Base-by-base conservation (phyloP, 2,329 filamentous ascomycete genomes). In the Ambrosiella xylebori region DNA sequence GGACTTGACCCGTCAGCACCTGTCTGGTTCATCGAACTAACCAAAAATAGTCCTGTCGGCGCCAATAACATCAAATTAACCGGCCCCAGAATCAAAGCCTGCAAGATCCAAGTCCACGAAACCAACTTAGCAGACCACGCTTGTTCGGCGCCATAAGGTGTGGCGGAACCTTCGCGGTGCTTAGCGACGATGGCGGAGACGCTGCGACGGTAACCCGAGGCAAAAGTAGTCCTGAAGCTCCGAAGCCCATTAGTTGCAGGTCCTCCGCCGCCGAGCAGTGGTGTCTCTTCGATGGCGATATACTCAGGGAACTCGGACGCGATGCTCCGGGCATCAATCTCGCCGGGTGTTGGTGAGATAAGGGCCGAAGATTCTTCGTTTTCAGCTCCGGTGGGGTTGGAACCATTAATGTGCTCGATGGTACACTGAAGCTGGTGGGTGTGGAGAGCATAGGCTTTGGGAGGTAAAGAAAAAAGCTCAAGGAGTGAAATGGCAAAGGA, bases 51-150 rank as follows among this genome's bases (percentile, higher is more conserved):
- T 1, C 79, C 85, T 35, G 90, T 75, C 65, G 95, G 88, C 1
- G 83, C 87, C 13, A 87, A 71, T 17, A 97, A 68, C 61, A 93
- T 83, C 51, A 95, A 73, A 53, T 84, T 80, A 56, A 95, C 79
- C 0, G 90, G 89, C 0, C 81, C 86, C 8, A 94, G 72, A 13
- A 96, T 67, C 2, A 97, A 72, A 63, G 96, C 84, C 65, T 98
- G 90, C 15, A 95, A 64, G 47, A 93, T 69, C 93, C 93, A 98
- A 15, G 86, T 82, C 85, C 86, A 96, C 50, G 77, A 80, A 1
- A 88, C 88, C 57, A 97, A 72, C 41, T 77, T 77, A 3, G 78
- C 78, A 56, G 88, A 95, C 93, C 93, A 98, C 12, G 77, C 72
- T 68, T 97, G 93, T 67, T 97, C 93, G 57, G 80, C 73, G 11